phyloP scores from a whole-genome alignment of 345 rosid genomes.

The Ailanthus altissimus region DNA sequence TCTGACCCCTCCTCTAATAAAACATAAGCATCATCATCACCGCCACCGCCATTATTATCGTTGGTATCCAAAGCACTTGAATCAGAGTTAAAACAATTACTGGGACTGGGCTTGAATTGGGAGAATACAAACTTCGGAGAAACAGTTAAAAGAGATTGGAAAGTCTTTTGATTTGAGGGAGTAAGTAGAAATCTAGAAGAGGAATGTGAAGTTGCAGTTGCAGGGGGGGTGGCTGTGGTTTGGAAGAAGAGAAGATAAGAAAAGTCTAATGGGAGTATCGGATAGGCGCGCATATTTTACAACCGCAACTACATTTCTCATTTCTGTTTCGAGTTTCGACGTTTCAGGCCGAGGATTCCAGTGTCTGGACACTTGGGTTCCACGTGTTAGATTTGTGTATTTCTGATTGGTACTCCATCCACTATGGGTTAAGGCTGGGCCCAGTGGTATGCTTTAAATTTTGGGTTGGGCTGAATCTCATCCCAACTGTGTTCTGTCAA shows the following conservation, averaged over 20 bases:
- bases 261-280: slow-evolving; percentile 23
- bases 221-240: slow-evolving; percentile 17
- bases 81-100: slow-evolving; percentile 37
- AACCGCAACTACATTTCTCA: background rate
- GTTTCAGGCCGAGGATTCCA: background rate
- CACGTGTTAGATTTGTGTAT: slow-evolving; percentile 2
- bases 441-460: too few species aligned
- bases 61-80: slow-evolving; percentile 23
- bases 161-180: slow-evolving; percentile 6
- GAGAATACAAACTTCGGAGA: slow-evolving; percentile 14
- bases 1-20: slow-evolving; percentile 40
- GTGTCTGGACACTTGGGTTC: slow-evolving; percentile 4
- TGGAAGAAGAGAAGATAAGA: slow-evolving; percentile 26
- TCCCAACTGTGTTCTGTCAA: too few species aligned
- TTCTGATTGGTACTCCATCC: background rate
- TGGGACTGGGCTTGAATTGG: slow-evolving; percentile 22
- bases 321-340: background rate
- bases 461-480: too few species aligned
- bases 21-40: slow-evolving; percentile 29
- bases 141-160: background rate
- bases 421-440: background rate
- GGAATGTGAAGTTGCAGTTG: background rate
- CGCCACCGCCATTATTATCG: slow-evolving; percentile 12
- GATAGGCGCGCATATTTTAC: slow-evolving; percentile 45
- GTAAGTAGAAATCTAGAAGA: slow-evolving; percentile 17